A percentile compares a stretch with the other conserved stretches of the same genome.
These are phyloP conservation scores for Elasticomyces elasticus DNA, from an alignment of 495 filamentous ascomycete species.

Conservation along the genomic window DNA sequence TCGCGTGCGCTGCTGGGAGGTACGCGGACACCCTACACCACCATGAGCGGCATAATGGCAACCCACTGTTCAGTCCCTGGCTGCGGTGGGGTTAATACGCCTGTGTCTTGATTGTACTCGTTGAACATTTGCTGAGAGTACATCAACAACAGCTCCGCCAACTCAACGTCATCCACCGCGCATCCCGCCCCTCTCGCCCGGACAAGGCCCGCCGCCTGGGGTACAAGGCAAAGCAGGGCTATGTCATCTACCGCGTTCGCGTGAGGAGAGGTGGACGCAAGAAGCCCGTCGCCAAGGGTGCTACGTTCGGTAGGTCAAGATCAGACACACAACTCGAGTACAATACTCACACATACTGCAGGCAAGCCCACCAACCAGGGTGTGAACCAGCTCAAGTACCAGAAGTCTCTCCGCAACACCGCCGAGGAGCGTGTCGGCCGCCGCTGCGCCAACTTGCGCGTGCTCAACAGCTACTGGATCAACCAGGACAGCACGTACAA, in stretches of 20 bases:
- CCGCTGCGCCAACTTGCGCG: slow-evolving; percentile 94
- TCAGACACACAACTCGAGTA: background rate
- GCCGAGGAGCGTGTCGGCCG: slow-evolving; percentile 99
- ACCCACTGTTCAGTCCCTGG: background rate
- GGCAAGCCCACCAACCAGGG: slow-evolving; percentile 99
- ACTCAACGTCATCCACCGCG: slow-evolving; percentile 97
- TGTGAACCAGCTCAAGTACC: slow-evolving; percentile 99
- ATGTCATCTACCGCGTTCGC: slow-evolving; percentile 98
- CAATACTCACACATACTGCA: slow-evolving; percentile 28
- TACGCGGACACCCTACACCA: slow-evolving; percentile 52
- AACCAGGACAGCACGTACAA: slow-evolving; percentile 99
- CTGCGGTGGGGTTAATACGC: background rate
- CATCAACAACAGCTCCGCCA: slow-evolving; percentile 97
- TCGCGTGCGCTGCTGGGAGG: slow-evolving; percentile 99
- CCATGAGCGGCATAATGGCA: slow-evolving; percentile 21
- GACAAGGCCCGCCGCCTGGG: slow-evolving; percentile 99
- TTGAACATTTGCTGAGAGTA: slow-evolving; percentile 99
- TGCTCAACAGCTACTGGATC: slow-evolving; percentile 99
- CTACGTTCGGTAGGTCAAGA: slow-evolving; percentile 73
- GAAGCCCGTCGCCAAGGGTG: slow-evolving; percentile 84
- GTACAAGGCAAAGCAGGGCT: slow-evolving; percentile 99
- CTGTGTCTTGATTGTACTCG: slow-evolving; percentile 86
- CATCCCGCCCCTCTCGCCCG: slow-evolving; percentile 92
- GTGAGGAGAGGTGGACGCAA: slow-evolving; percentile 97
- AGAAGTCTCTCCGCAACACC: slow-evolving; percentile 91